These are phyloP conservation scores for Jatropha podagrica DNA, from an alignment of 441 rosid genomes.

Conservation along the genomic window DNA sequence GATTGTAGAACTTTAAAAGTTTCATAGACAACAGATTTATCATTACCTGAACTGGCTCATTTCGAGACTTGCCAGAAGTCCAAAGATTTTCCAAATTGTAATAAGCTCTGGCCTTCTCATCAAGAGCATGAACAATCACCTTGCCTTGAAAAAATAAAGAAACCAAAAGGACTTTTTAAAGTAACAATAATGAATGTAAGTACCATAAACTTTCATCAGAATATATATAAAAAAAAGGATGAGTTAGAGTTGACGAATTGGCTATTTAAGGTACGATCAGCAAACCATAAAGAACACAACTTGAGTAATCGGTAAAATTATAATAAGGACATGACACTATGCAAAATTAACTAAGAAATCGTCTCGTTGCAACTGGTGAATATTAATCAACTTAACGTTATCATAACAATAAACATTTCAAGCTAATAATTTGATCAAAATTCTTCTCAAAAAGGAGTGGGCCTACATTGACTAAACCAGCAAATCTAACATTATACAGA, in stretches of 20 bases:
- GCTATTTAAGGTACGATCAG: not conserved
- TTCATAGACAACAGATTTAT: not conserved
- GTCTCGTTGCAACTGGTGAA: too few species aligned
- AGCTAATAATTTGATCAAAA: not conserved
- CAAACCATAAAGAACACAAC: too few species aligned
- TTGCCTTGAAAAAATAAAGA: constrained; percentile 47
- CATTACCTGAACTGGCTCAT: constrained; percentile 56
- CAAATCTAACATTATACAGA: not conserved
- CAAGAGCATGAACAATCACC: constrained; percentile 89
- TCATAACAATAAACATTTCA: constrained; percentile 31
- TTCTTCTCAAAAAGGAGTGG: not conserved
- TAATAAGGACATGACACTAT: not conserved
- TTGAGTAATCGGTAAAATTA: too few species aligned
- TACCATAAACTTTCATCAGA: not conserved
- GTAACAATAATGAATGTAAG: not conserved
- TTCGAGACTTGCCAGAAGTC: constrained; percentile 32
- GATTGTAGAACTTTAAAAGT: not conserved
- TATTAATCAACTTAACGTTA: too few species aligned
- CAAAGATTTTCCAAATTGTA: constrained; percentile 78
- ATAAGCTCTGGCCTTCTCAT: constrained; percentile 89
- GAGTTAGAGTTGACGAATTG: not conserved
- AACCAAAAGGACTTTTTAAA: not conserved
- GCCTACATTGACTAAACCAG: not conserved
- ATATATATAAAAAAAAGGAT: not conserved
- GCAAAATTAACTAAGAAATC: too few species aligned